A percentile compares a stretch with the other conserved stretches of the same genome.
Evolutionary conservation across 1,284 basidiomycete species (phyloP).

Genomic region (Psilocybe mexicana): DNA sequence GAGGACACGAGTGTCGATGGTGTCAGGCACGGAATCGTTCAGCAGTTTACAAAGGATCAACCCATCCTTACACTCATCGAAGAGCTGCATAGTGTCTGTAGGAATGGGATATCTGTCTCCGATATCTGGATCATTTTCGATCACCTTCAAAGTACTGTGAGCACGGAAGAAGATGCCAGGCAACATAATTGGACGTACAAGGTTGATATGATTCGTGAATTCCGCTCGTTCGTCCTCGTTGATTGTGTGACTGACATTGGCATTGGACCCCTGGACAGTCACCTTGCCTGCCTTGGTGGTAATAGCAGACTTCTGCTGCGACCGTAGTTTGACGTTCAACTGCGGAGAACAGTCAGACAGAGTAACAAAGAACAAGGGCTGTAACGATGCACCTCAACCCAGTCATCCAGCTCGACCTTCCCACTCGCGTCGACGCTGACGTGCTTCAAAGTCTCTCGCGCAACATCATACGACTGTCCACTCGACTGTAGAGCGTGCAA

Average conservation of each 20-base stretch:
- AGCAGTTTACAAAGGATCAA: constrained; percentile 97
- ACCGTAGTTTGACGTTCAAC: constrained; percentile 82
- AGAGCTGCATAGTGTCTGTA: constrained; percentile 98
- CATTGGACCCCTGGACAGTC: constrained; percentile 92
- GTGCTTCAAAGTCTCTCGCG: constrained; percentile 89
- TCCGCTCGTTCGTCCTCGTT: constrained; percentile 96
- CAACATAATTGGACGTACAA: constrained; percentile 43
- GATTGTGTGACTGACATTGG: constrained; percentile 96
- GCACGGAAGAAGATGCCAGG: constrained; percentile 65
- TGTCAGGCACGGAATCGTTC: constrained; percentile 98
- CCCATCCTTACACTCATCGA: constrained; percentile 96
- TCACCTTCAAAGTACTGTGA: constrained; percentile 54
- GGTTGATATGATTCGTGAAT: constrained; percentile 98
- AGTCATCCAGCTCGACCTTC: constrained; percentile 96
- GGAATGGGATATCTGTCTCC: constrained; percentile 88
- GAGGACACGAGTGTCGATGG: constrained; percentile 97
- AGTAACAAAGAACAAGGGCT: constrained; percentile 21
- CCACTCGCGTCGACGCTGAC: constrained; percentile 95
- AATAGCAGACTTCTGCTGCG: constrained; percentile 56
- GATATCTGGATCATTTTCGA: constrained; percentile 89
- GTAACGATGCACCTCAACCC: constrained; percentile 78
- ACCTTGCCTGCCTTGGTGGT: constrained; percentile 87
- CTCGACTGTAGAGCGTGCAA: constrained; percentile 75
- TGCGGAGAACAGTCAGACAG: constrained; percentile 30
- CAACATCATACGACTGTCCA: constrained; percentile 91